Evolutionary conservation across 306 rosid genomes (phyloP).

Genomic region (Parietaria judaica): DNA sequence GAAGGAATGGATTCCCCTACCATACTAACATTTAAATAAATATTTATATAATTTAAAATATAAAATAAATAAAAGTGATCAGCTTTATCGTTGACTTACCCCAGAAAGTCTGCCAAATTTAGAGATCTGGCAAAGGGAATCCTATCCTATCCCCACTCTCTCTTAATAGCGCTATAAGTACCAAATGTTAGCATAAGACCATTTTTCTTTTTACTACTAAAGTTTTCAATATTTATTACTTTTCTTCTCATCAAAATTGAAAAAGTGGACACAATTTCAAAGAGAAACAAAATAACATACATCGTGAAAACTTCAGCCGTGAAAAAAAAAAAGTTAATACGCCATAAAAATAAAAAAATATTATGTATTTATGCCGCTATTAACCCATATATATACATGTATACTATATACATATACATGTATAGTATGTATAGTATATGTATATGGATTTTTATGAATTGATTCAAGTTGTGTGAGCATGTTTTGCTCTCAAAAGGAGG

Average conservation of each 20-base stretch:
- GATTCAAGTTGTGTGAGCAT: constrained; percentile 35
- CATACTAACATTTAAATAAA: constrained; percentile 6
- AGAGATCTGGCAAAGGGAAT: constrained; percentile 51
- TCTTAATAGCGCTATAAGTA: neutral
- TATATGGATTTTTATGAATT: too few species aligned
- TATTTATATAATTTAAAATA: constrained; percentile 1
- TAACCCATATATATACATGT: constrained; percentile 11
- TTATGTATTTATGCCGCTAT: neutral
- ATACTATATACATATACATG: too few species aligned
- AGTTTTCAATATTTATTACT: too few species aligned
- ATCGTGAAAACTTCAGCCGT: too few species aligned
- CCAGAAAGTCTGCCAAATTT: constrained; percentile 72
- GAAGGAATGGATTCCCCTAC: constrained; percentile 45
- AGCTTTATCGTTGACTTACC: constrained; percentile 82
- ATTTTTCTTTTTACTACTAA: too few species aligned
- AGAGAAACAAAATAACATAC: too few species aligned
- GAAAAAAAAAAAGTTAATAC: too few species aligned
- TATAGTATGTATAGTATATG: neutral
- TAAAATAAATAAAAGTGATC: constrained; percentile 11
- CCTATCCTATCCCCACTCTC: constrained; percentile 58
- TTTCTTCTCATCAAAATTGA: too few species aligned
- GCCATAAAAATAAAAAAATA: too few species aligned
- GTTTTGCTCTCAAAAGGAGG: constrained; percentile 60
- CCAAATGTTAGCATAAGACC: too few species aligned
- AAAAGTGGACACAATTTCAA: too few species aligned